Base-by-base conservation (phyloP, 441 rosid species). In the Euphorbia corollata region DNA sequence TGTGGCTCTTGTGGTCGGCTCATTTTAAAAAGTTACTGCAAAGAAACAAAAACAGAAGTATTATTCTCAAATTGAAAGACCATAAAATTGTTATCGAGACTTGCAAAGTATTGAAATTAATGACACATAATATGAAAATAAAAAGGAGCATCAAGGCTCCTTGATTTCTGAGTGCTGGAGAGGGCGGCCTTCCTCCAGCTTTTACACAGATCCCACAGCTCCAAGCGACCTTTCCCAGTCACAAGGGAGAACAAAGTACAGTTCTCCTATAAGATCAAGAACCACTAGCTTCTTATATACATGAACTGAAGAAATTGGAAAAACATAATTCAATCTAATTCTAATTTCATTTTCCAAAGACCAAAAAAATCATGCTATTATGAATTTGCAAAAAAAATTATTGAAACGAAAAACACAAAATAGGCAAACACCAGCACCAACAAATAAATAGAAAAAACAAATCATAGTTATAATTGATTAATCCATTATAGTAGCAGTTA, bases 1-100 rank as follows among this genome's bases (percentile, higher is more conserved):
- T 82, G 86, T 20, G 88, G 91, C 13, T 86, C 87, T 69, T 86
- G 96, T 34, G 96, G 87, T 63, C 80, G 82, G 43, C 92, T 89
- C 99, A 94, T 93, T 69, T 70, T 20, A 6, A 65, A 22, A 63
- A 62, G 73, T 53, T 65, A 71, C 99, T 89, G 84, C 41, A 36
- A 36, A 77, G 64, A 68, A 18, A 0, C n/a, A 12, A 9, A 70
- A 43, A 63, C 20, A 34, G 47, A 62, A 63, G n/a, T 2, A 47
- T 24, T 3, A 50, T 57, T 10, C 39, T 20, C 10, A 30, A 61
- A 34, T 6, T 13, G 32, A 30, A 61, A 19, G 0, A 3, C 47
- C 47, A 63, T 8, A 48, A 5, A 53, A 22, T 36, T 36, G 32
- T 27, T 27, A 41, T 16, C n/a, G 2, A 7, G 11, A 5, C 6